Conservation (phyloP, 441 rosid species). For the Bruguiera hainesii region DNA sequence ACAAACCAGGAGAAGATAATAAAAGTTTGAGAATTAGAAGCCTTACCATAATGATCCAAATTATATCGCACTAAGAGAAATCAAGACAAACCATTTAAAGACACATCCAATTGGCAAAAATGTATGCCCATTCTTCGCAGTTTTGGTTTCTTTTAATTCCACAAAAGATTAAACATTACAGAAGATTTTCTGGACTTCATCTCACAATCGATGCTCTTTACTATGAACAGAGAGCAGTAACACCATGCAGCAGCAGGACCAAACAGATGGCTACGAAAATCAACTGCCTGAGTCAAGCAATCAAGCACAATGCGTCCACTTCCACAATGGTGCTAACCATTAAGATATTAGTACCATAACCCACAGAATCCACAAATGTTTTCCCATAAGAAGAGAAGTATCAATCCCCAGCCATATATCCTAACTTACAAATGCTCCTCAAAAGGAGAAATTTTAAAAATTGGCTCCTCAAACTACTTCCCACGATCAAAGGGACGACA, state of each 20-base stretch:
- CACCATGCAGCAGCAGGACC: conserved; percentile 18
- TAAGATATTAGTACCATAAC: background rate
- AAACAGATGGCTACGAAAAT: conserved; percentile 4
- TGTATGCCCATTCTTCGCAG: conserved; percentile 14
- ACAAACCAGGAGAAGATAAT: background rate
- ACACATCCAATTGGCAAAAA: conserved; percentile 22
- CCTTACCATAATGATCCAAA: conserved; percentile 32
- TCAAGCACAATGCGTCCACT: conserved; percentile 19
- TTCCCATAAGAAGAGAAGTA: background rate
- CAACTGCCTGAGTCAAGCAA: conserved; percentile 15
- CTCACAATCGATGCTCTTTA: conserved; percentile 15
- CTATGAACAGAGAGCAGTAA: conserved; percentile 9
- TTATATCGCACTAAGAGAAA: conserved; percentile 27
- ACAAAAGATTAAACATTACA: conserved; percentile 8
- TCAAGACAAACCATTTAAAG: conserved; percentile 31
- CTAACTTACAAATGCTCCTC: conserved; percentile 8
- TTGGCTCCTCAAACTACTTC: conserved; percentile 2
- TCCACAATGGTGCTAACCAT: conserved; percentile 9
- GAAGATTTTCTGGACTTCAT: conserved; percentile 22
- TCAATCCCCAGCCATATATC: conserved; percentile 15
- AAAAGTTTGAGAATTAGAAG: conserved; percentile 13
- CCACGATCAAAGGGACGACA: conserved; percentile 1
- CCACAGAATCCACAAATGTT: background rate
- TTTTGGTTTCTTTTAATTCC: conserved; percentile 12
- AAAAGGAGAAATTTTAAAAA: conserved; percentile 1